Evolutionary conservation across 1,139 yeast genomes (phyloP).

Genomic region (Suhomyces bokatorum): DNA sequence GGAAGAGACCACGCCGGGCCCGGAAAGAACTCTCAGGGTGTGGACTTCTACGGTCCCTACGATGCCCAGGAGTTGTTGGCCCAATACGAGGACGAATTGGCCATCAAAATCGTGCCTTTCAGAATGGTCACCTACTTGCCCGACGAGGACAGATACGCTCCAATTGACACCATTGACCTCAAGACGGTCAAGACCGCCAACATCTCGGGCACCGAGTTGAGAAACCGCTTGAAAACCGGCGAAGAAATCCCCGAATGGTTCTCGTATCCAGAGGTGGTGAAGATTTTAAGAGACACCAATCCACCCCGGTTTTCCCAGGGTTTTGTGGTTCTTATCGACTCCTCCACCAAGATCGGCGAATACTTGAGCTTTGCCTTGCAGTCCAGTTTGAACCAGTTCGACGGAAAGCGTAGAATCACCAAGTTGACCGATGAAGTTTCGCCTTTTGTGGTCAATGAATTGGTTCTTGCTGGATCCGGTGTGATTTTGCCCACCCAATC

Average conservation of each 20-base stretch:
- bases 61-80: constrained; percentile 93
- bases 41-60: constrained; percentile 94
- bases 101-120: constrained; percentile 84
- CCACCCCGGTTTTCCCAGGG: constrained; percentile 93
- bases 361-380: constrained; percentile 78
- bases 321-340: constrained; percentile 68
- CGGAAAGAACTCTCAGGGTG: constrained; percentile 89
- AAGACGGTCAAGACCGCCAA: constrained; percentile 79
- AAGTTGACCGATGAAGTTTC: constrained; percentile 58
- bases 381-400: constrained; percentile 85
- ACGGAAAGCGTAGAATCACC: constrained; percentile 84
- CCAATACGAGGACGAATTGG: constrained; percentile 70
- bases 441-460: constrained; percentile 72
- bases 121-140: constrained; percentile 97
- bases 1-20: constrained; percentile 99
- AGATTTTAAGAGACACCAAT: constrained; percentile 85
- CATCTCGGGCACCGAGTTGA: constrained; percentile 92
- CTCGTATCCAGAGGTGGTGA: constrained; percentile 94
- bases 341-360: constrained; percentile 54
- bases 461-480: constrained; percentile 88
- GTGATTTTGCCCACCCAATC: constrained; percentile 61
- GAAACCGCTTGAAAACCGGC: constrained; percentile 85
- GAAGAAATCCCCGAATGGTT: constrained; percentile 94
- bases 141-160: constrained; percentile 92
- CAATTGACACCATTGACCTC: constrained; percentile 83